Evolutionary conservation across 805 yeast species (phyloP), one percentile per base, ranked within the genome.

Genomic region (Debaryomyces castellii): DNA sequence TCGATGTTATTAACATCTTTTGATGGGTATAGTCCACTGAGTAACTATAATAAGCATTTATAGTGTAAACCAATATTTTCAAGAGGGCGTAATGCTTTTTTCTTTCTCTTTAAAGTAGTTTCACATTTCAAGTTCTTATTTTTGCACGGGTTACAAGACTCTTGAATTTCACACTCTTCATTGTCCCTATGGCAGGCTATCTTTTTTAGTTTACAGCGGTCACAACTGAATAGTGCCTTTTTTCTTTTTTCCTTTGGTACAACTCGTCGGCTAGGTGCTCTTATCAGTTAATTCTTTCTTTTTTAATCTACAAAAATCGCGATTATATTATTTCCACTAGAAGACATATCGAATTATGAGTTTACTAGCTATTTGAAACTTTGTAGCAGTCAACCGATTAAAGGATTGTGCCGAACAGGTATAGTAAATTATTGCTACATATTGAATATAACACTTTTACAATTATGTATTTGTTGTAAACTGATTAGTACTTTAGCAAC

Each of bases 61-160:
- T 74, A 73, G 51, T 76, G 80, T 9, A 67, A 52, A 1, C 71
- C 66, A 18, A 73, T 59, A 47, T 74, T 71, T 48, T 73, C 76
- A 7, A 71, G 60, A 1, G 76, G 71, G 0, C 74, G 75, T 46
- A 66, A 63, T 20, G 67, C 65, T 11, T 77, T 51, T 47, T 71
- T 65, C 51, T 74, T 68, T 39, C 80, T 54, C 0, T 74, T 71
- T 4, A 71, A 61, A 0, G 73, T 62, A 2, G 78, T 75, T 1
- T 66, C 53, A 47, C 80, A 76, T 9, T 64, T 63, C 3, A 66
- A 63, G 0, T 67, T 68, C 2, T 66, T 64, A 37, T 64, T 66
- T 8, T 60, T 39, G 44, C 80, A 76, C 22, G 62, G 67, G 3
- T 9, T 6, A 60, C 65, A 14, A 16, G 34, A 30, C 62, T 53